A percentile compares a stretch with the other conserved stretches of the same genome.
phyloP scores from a whole-genome alignment of 164 flowering plant species.

The Houttuynia cordata region DNA sequence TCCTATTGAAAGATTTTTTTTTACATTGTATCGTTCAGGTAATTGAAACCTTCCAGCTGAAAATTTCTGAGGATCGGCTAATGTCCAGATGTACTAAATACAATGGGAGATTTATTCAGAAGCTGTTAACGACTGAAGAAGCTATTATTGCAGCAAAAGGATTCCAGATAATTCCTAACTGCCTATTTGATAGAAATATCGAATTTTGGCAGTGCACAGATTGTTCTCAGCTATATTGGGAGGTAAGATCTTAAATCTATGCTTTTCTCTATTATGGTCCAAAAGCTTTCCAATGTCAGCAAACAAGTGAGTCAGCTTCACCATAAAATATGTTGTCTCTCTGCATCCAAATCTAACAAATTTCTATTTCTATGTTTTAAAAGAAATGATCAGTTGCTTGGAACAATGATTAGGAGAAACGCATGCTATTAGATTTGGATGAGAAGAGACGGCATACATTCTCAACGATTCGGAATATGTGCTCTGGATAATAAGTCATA shows the following conservation, averaged over 20 bases:
- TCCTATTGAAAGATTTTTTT: neutral
- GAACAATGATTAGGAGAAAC: neutral
- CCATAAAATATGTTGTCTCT: neutral
- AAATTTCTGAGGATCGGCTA: slow-evolving; percentile 63
- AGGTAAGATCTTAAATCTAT: slow-evolving; percentile 34
- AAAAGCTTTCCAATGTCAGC: neutral
- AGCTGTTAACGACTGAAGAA: slow-evolving; percentile 73
- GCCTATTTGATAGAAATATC: slow-evolving; percentile 63
- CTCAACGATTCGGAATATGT: neutral
- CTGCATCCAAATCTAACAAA: neutral
- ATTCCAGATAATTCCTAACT: slow-evolving; percentile 79
- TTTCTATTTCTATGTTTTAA: no score
- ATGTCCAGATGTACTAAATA: slow-evolving; percentile 99
- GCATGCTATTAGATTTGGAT: neutral
- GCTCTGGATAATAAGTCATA: neutral
- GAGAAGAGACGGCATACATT: neutral
- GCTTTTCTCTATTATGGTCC: neutral
- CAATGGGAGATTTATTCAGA: slow-evolving; percentile 84
- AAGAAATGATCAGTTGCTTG: neutral
- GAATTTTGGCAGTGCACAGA: slow-evolving; percentile 96
- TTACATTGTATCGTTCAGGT: slow-evolving; percentile 29
- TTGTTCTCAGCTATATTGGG: slow-evolving; percentile 92
- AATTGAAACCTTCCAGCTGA: slow-evolving; percentile 58
- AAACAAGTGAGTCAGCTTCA: neutral
- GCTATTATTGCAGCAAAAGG: slow-evolving; percentile 89